Evolutionary conservation across 768 basidiomycete species (phyloP).

Genomic region (Termitomyces sp.): DNA sequence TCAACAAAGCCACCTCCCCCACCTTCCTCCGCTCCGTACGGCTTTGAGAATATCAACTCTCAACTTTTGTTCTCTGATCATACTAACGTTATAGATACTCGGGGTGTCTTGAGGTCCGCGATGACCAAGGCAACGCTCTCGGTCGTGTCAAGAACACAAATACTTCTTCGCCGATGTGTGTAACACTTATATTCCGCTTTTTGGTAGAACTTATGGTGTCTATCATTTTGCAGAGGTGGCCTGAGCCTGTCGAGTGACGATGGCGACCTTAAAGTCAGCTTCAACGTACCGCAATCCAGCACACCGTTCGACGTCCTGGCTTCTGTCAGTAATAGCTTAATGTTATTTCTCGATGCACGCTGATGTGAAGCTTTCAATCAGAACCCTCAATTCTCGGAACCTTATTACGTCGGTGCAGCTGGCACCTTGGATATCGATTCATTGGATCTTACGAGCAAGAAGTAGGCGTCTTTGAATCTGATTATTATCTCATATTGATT

Average conservation of each 20-base stretch:
- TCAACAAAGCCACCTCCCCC: slow-evolving; percentile 20
- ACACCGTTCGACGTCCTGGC: slow-evolving; percentile 33
- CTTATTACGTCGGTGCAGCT: slow-evolving; percentile 39
- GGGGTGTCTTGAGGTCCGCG: slow-evolving; percentile 38
- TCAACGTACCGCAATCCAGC: slow-evolving; percentile 25
- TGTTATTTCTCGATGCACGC: not conserved
- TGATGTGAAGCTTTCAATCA: slow-evolving; percentile 16
- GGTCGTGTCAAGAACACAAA: slow-evolving; percentile 36
- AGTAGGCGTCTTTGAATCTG: slow-evolving; percentile 14
- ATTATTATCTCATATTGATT: not conserved
- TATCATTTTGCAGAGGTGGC: slow-evolving; percentile 29
- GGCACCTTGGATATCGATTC: slow-evolving; percentile 15
- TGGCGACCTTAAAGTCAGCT: slow-evolving; percentile 31
- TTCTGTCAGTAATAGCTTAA: slow-evolving; percentile 30
- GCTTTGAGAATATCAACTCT: not conserved
- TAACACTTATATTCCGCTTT: not conserved
- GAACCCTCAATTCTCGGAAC: slow-evolving; percentile 38
- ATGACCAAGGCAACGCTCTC: slow-evolving; percentile 25
- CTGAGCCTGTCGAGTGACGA: slow-evolving; percentile 29
- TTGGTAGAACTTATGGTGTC: not conserved
- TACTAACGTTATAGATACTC: slow-evolving; percentile 21
- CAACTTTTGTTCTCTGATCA: slow-evolving; percentile 5
- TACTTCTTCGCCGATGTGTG: slow-evolving; percentile 24
- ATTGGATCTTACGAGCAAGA: slow-evolving; percentile 18
- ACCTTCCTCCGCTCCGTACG: slow-evolving; percentile 30